Conservation (phyloP, 768 basidiomycete species). For the Pleurotus cornucopiae region DNA sequence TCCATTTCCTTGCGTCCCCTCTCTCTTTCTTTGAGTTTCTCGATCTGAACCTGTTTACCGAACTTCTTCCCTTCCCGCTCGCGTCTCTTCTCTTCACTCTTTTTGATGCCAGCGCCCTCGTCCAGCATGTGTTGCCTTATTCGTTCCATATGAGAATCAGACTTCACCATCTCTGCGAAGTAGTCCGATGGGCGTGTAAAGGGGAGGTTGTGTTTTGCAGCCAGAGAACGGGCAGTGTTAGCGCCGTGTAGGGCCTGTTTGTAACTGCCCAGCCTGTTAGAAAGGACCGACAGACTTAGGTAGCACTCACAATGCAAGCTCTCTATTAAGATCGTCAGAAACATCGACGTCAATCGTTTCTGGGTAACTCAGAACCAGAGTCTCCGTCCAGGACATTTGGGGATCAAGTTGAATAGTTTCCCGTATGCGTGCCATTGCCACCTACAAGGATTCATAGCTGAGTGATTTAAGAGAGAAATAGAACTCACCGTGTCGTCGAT, state of each 20-base stretch:
- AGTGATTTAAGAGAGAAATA: not conserved
- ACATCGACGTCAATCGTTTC: slow-evolving; percentile 72
- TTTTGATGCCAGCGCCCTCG: slow-evolving; percentile 84
- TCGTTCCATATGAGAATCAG: slow-evolving; percentile 95
- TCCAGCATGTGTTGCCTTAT: slow-evolving; percentile 88
- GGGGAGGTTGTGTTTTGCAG: slow-evolving; percentile 72
- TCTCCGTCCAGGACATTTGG: slow-evolving; percentile 82
- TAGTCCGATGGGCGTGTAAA: slow-evolving; percentile 93
- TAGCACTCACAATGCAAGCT: slow-evolving; percentile 84
- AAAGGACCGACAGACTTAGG: not conserved
- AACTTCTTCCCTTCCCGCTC: slow-evolving; percentile 97
- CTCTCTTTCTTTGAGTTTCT: slow-evolving; percentile 90
- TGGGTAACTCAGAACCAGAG: slow-evolving; percentile 68
- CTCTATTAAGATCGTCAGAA: slow-evolving; percentile 87
- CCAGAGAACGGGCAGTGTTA: slow-evolving; percentile 70
- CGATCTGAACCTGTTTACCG: slow-evolving; percentile 95
- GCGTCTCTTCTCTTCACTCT: slow-evolving; percentile 84
- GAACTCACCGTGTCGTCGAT: slow-evolving; percentile 72
- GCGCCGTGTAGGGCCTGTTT: slow-evolving; percentile 90
- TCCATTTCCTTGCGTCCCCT: slow-evolving; percentile 89
- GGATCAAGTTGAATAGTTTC: slow-evolving; percentile 72
- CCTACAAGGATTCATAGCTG: slow-evolving; percentile 30
- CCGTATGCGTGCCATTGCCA: slow-evolving; percentile 77
- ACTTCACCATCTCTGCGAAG: slow-evolving; percentile 99
- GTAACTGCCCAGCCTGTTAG: slow-evolving; percentile 52